Conservation (phyloP, 2,329 filamentous ascomycete genomes). For the Orbilia ellipsospora region DNA sequence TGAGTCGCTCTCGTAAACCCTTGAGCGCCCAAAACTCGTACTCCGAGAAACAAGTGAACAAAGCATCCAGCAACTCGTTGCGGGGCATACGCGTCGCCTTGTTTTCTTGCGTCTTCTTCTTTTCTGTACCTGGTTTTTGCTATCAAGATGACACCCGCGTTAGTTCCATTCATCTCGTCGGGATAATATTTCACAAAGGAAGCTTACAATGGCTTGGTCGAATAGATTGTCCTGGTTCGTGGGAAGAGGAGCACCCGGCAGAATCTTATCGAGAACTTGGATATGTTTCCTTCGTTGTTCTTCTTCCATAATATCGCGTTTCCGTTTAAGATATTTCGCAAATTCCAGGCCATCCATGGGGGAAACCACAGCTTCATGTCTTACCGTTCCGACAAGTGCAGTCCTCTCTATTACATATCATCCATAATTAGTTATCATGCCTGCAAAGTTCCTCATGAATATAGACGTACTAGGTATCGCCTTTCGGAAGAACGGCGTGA, state of each 20-base stretch:
- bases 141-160: constrained; percentile 60
- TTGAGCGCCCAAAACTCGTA: constrained; percentile 97
- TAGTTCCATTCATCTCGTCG: neutral
- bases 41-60: constrained; percentile 83
- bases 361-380: constrained; percentile 69
- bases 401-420: constrained; percentile 74
- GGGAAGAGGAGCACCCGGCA: constrained; percentile 64
- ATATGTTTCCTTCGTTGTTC: constrained; percentile 66
- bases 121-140: constrained; percentile 68
- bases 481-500: constrained; percentile 74
- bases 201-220: constrained; percentile 15
- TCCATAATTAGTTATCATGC: no score
- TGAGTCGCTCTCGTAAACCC: constrained; percentile 77
- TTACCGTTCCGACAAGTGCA: constrained; percentile 76
- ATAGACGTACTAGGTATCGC: constrained; percentile 76
- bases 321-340: constrained; percentile 62
- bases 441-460: neutral
- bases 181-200: neutral
- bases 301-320: constrained; percentile 65
- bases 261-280: constrained; percentile 67
- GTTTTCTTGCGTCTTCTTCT: constrained; percentile 74
- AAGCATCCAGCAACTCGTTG: constrained; percentile 84
- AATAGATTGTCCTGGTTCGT: constrained; percentile 44
- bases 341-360: constrained; percentile 63
- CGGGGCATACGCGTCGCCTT: constrained; percentile 91